Evolutionary conservation across 2,329 filamentous ascomycete genomes (phyloP).

Genomic region (Phaeosphaeria sp.): DNA sequence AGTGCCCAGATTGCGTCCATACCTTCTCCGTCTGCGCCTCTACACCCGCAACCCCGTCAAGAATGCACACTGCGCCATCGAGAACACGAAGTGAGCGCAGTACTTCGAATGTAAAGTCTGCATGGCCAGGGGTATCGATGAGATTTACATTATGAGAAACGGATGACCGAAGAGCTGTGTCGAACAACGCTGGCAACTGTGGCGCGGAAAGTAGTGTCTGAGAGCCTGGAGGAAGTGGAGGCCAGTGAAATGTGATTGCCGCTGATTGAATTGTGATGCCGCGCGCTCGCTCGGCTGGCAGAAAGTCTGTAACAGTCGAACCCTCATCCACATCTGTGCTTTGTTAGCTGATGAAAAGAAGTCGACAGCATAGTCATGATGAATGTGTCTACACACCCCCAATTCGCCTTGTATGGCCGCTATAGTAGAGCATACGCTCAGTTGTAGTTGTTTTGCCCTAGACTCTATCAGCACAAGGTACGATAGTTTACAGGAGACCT

Average conservation of each 20-base stretch:
- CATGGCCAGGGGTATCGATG: slow-evolving; percentile 95
- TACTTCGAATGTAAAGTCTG: slow-evolving; percentile 97
- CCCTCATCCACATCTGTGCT: slow-evolving; percentile 85
- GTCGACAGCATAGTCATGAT: too few species aligned
- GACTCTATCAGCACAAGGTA: slow-evolving; percentile 7
- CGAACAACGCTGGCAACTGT: slow-evolving; percentile 39
- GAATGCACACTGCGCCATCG: slow-evolving; percentile 89
- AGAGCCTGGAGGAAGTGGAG: slow-evolving; percentile 59
- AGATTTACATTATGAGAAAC: slow-evolving; percentile 59
- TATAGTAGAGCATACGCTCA: slow-evolving; percentile 98
- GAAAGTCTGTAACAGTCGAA: slow-evolving; percentile 95
- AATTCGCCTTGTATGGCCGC: slow-evolving; percentile 83
- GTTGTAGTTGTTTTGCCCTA: slow-evolving; percentile 96
- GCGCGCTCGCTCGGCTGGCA: slow-evolving; percentile 87
- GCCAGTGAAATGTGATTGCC: slow-evolving; percentile 95
- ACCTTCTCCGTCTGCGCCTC: slow-evolving; percentile 98
- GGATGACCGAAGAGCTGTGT: slow-evolving; percentile 54
- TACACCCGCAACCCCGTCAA: slow-evolving; percentile 90
- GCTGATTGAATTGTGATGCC: slow-evolving; percentile 98
- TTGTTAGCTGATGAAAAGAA: slow-evolving; percentile 1
- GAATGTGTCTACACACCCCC: slow-evolving; percentile 61
- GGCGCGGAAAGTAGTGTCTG: slow-evolving; percentile 25
- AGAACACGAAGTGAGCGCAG: slow-evolving; percentile 86
- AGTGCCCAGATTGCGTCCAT: slow-evolving; percentile 87
- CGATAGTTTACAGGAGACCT: not conserved